Evolutionary conservation across 2,329 filamentous ascomycete genomes (phyloP), one percentile per base, ranked within the genome.

Genomic region (Arthrobotrys entomopaga): DNA sequence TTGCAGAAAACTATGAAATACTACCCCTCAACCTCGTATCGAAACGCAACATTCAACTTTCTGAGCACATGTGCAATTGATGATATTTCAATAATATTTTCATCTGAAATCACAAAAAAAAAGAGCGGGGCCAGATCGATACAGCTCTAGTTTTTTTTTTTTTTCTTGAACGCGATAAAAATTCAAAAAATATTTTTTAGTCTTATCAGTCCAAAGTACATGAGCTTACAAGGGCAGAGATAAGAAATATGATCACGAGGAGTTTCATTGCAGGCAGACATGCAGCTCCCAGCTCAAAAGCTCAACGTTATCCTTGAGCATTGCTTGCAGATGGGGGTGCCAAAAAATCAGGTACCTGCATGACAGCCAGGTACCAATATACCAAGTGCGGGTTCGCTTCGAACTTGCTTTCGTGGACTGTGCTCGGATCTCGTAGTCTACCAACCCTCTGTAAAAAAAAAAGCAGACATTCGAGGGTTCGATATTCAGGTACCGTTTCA

Each of bases 231-330:
- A 52, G 64, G 54, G 54, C 40, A 34, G 15, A 42, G 65, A 70
- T 70, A 70, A 70, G 40, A 49, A 54, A 11, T 50, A 43, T 40
- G 38, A 70, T 63, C 65, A 70, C 65, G 50, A 61, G 65, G 65
- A 6, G 19, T 57, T 2, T 8, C 10, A 22, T 16, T 69, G 40
- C 56, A 61, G 16, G 19, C 16, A n/a, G 29, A 13, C 20, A 49
- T 60, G 57, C 57, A 69, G 4, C 24, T 40, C 13, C 53, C 8
- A 59, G 15, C 34, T 60, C 24, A 34, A 19, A 20, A 56, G 24
- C 24, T 54, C 29, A 11, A 20, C 7, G 8, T 40, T 16, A 63
- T 52, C 50, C 65, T 63, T 20, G 40, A 29, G 5, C 26, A 42
- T 20, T 29, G 40, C 48, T 22, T 63, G 57, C 19, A 50, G 34